Percentiles rank a stretch among this genome's conserved stretches.
phyloP scores from a whole-genome alignment of 306 rosid species.

The Luffa aegyptiaca region DNA sequence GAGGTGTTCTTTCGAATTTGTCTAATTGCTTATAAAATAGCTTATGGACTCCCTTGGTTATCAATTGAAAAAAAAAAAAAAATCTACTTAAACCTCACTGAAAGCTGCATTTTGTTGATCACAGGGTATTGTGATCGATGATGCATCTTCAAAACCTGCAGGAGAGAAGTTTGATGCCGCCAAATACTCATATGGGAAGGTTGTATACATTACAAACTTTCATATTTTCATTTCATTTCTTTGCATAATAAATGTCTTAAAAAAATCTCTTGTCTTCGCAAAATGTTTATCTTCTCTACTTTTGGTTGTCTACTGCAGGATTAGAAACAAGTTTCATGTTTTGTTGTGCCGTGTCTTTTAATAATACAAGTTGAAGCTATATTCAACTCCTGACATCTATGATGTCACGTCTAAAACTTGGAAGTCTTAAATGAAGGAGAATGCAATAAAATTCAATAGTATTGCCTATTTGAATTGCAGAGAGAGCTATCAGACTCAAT shows the following conservation, averaged over 20 bases:
- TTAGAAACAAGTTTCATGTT: conserved; percentile 55
- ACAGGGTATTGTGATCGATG: conserved; percentile 69
- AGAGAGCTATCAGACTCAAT: conserved; percentile 60
- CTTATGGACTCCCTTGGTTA: neutral
- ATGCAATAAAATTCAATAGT: conserved; percentile 76
- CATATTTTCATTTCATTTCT: neutral
- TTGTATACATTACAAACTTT: conserved; percentile 21
- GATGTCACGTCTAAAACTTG: conserved; percentile 45
- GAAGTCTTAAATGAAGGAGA: conserved; percentile 63
- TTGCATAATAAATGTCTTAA: conserved; percentile 6
- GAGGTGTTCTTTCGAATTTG: neutral
- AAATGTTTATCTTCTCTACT: conserved; percentile 43
- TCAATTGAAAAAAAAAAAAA: neutral
- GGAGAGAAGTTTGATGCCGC: conserved; percentile 77
- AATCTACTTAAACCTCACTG: neutral
- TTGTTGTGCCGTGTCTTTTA: conserved; percentile 46
- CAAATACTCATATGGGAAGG: conserved; percentile 76
- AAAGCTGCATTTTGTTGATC: conserved; percentile 1
- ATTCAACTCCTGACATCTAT: conserved; percentile 38
- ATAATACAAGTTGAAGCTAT: conserved; percentile 70
- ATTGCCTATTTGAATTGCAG: conserved; percentile 84
- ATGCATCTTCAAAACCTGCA: conserved; percentile 34
- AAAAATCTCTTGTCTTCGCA: conserved; percentile 7
- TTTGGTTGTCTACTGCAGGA: conserved; percentile 71
- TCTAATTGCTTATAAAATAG: neutral